Base-by-base conservation (phyloP, 2,329 filamentous ascomycete species). In the Ophiostoma populinum region DNA sequence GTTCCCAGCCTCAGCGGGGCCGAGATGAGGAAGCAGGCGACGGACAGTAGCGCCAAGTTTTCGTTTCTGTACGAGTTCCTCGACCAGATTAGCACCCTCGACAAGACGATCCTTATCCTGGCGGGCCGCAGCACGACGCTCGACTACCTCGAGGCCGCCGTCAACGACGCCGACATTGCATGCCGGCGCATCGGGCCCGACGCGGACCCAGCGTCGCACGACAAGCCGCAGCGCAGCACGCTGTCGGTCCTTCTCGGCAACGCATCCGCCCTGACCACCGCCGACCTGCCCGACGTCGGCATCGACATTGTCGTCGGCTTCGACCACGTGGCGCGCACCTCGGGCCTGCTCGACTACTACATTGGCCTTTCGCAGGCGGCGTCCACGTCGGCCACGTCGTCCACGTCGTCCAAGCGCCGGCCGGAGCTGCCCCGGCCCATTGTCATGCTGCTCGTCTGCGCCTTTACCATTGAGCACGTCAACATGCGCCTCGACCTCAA, bases 41-140 rank as follows among this genome's bases (percentile, higher is more conserved):
- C 63, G 37, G 63, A 63, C 35, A 63, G 67, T 8, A 75, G 71
- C 48, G 55, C 66, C 36, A 77, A 77, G 43, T 70, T 67, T 43
- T 62, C 59, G 21, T 76, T 77, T 43, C 45, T 75, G 6, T 63
- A 59, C 29, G 67, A 73, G 41, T 53, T 77, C 4, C 47, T 75
- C 20, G 53, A 62, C 15, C 46, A 50, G 7, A 46, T 73, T 9
- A 46, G 48, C n/a, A 49, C 53, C 12, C 49, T 53, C 10, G 54
- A 62, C 9, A 60, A 57, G 24, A 64, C 60, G 24, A 49, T 76
- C 7, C 50, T 73, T 11, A 59, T 77, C 17, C 46, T 76, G 9
- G 65, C 59, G 7, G 63, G 63, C 15, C 59, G 63, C 6, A 58
- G 59, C 8, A 55, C 58, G 20, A 52, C 69, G 6, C 50, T 69